phyloP scores from a whole-genome alignment of 1,284 basidiomycete species.

The Cutaneotrichosporon sp. region DNA sequence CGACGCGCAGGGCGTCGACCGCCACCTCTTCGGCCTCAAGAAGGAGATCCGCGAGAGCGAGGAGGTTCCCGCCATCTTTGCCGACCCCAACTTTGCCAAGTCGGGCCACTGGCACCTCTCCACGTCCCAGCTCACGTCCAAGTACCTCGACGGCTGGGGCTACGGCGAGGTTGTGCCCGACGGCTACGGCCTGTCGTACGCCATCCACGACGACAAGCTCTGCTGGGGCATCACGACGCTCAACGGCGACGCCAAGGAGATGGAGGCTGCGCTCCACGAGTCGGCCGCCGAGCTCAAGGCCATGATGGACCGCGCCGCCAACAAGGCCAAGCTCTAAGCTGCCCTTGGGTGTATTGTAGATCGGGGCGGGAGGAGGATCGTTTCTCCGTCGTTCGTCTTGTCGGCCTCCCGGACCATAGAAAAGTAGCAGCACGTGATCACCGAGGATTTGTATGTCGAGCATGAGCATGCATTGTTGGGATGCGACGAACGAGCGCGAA shows the following conservation, averaged over 20 bases:
- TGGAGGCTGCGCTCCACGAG: conserved; percentile 72
- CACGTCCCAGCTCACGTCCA: conserved; percentile 82
- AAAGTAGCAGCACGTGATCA: conserved; percentile 85
- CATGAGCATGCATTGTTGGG: conserved; percentile 8
- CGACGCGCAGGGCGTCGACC: conserved; percentile 91
- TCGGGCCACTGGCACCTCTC: conserved; percentile 89
- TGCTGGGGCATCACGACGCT: conserved; percentile 90
- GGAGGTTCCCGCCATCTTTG: conserved; percentile 73
- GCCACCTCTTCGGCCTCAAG: conserved; percentile 93
- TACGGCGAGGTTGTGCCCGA: conserved; percentile 94
- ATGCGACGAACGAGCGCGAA: not conserved
- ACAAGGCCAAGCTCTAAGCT: conserved; percentile 34
- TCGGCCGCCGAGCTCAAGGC: conserved; percentile 72
- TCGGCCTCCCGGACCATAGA: conserved; percentile 10
- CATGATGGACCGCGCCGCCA: conserved; percentile 71
- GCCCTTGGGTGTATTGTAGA: not conserved
- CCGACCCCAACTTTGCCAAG: conserved; percentile 69
- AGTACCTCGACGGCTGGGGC: conserved; percentile 91
- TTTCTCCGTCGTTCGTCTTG: not conserved
- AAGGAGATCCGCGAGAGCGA: conserved; percentile 77
- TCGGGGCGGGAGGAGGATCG: not conserved
- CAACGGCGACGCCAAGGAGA: conserved; percentile 63
- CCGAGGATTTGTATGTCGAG: conserved; percentile 9
- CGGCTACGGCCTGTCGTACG: conserved; percentile 91
- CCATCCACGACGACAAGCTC: conserved; percentile 83